phyloP scores from a whole-genome alignment of 2,329 filamentous ascomycete species.

The Teratosphaeria zuluensis region DNA sequence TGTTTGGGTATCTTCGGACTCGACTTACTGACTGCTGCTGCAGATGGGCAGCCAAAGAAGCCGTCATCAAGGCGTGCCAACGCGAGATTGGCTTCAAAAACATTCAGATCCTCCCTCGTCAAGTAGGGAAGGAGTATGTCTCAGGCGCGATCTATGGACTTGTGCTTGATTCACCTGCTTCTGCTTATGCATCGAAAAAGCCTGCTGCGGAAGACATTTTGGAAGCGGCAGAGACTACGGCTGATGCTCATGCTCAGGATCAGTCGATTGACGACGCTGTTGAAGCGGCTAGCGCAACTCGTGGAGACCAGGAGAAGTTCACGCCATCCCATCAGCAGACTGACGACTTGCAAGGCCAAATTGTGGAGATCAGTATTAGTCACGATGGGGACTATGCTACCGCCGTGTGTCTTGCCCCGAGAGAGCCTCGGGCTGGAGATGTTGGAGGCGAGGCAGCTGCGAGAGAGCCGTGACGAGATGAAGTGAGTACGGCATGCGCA shows the following conservation, averaged over 20 bases:
- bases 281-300: not conserved
- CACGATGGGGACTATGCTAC: slow-evolving; percentile 79
- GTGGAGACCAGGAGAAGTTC: not conserved
- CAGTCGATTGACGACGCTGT: not conserved
- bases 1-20: not conserved
- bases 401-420: slow-evolving; percentile 53
- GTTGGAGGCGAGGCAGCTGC: slow-evolving; percentile 21
- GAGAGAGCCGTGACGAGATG: not conserved
- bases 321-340: slow-evolving; percentile 1
- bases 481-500: not conserved
- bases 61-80: slow-evolving; percentile 34
- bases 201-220: not conserved
- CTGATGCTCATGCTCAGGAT: no score
- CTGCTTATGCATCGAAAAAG: not conserved
- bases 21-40: not conserved
- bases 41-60: slow-evolving; percentile 44
- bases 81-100: slow-evolving; percentile 24
- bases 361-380: slow-evolving; percentile 68
- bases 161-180: slow-evolving; percentile 30
- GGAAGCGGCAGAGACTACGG: no score
- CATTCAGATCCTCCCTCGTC: slow-evolving; percentile 29
- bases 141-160: slow-evolving; percentile 68
- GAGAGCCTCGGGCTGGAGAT: slow-evolving; percentile 16
- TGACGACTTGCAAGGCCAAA: slow-evolving; percentile 30
- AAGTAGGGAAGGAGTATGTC: slow-evolving; percentile 23